These are phyloP conservation scores for Yarrowia galli DNA, from an alignment of 1,139 yeast genomes.

Conservation along the genomic window DNA sequence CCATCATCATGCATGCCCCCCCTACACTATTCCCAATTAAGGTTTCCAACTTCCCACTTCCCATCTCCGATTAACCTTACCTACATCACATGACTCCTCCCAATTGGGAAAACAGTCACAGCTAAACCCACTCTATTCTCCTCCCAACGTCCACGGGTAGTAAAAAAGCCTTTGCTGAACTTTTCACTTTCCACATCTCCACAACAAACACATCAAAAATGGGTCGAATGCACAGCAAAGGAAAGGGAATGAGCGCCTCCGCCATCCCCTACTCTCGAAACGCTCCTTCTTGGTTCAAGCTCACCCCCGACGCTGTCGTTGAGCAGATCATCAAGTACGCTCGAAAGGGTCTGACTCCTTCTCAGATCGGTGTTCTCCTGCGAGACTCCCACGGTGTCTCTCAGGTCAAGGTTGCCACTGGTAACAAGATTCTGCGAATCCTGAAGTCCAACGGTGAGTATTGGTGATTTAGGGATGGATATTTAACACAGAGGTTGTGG, in stretches of 20 bases:
- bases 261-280: conserved; percentile 99
- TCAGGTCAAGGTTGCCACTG: conserved; percentile 96
- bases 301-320: conserved; percentile 91
- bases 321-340: conserved; percentile 99
- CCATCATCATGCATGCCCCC: no score
- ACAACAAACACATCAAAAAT: conserved; percentile 51
- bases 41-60: no score
- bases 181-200: conserved; percentile 21
- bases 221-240: conserved; percentile 74
- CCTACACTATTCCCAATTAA: no score
- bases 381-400: conserved; percentile 99
- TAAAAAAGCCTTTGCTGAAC: background rate
- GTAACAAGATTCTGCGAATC: conserved; percentile 99
- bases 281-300: conserved; percentile 99
- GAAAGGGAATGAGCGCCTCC: conserved; percentile 99
- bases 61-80: no score
- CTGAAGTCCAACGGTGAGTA: conserved; percentile 92
- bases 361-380: conserved; percentile 98
- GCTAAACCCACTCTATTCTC: background rate
- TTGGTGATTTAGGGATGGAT: background rate
- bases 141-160: background rate
- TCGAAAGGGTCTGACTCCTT: conserved; percentile 99
- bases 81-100: conserved; percentile 5
- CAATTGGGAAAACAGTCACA: conserved; percentile 33
- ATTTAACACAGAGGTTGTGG: conserved; percentile 36